These are phyloP conservation scores for Pelargonium nanum DNA, from an alignment of 345 rosid genomes.

Conservation along the genomic window DNA sequence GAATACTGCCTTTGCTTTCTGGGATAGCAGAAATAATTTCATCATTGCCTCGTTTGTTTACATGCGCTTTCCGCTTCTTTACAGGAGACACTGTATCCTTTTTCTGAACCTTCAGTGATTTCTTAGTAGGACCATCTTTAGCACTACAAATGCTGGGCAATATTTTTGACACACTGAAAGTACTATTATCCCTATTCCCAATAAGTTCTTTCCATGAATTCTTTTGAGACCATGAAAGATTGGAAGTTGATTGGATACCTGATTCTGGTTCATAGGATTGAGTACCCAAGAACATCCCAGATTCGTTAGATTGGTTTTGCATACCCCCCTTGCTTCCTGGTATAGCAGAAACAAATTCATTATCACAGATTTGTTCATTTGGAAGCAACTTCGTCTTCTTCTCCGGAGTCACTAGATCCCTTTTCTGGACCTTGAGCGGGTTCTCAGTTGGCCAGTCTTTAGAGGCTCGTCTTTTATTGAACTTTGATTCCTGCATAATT, in stretches of 20 bases:
- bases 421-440: slow-evolving; percentile 15
- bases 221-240: slow-evolving; percentile 49
- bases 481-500: slow-evolving; percentile 29
- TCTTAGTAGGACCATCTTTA: slow-evolving; percentile 13
- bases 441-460: slow-evolving; percentile 14
- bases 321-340: slow-evolving; percentile 20
- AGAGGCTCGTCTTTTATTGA: slow-evolving; percentile 17
- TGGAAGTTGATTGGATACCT: slow-evolving; percentile 19
- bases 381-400: slow-evolving; percentile 24
- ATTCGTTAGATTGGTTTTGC: slow-evolving; percentile 9
- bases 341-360: slow-evolving; percentile 18
- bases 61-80: slow-evolving; percentile 4
- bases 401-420: slow-evolving; percentile 15
- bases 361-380: slow-evolving; percentile 19
- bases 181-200: slow-evolving; percentile 27
- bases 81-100: slow-evolving; percentile 10
- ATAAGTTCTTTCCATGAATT: slow-evolving; percentile 70
- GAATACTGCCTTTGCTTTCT: background rate
- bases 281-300: slow-evolving; percentile 4
- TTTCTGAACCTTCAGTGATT: slow-evolving; percentile 6
- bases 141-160: slow-evolving; percentile 5
- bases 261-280: slow-evolving; percentile 13
- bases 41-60: background rate
- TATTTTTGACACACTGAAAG: slow-evolving; percentile 23
- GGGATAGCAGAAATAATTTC: background rate